Base-by-base conservation (phyloP, 441 rosid genomes). In the Theobroma grandiflorum region DNA sequence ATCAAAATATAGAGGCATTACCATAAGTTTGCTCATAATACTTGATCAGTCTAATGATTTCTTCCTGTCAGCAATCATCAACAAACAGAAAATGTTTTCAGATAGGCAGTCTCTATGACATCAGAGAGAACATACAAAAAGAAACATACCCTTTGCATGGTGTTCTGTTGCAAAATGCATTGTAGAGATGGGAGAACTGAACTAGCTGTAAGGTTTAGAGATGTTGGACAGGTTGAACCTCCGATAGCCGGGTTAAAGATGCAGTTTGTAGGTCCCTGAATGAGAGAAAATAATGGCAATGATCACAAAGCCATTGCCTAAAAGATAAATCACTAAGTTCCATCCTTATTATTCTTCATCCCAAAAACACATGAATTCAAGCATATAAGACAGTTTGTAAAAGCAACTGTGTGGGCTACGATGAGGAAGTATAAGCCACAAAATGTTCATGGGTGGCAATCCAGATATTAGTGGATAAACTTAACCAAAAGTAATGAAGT, bases 1-100 rank as follows among this genome's bases (percentile, higher is more conserved):
- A 33, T 47, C 3, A 82, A 64, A 47, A 72, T 55, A 80, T 52
- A 50, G 69, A 79, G 35, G 82, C 63, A 74, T 72, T 94, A 97
- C 98, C 97, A 80, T 93, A 91, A 62, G 82, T 82, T 89, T 93
- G 95, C 90, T 97, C 98, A 88, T 90, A 75, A 74, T 78, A 82
- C 84, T 91, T 97, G 77, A 97, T 92, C 87, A 95, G 87, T 86
- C 91, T 91, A 81, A 91, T 79, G 82, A 95, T 89, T 87, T 97
- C 98, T 52, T 97, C 99, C 98, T 97, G 96, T 82, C 86, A 87
- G 72, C 72, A 83, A 66, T 75, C 58, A 55, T 76, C 75, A 26
- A 35, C 20, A 53, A 38, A 61, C 73, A 50, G 40, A 77, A 76
- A 18, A 66, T 26, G 35, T 47, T 76, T 72, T 66, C 75, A 53